Base-by-base conservation (phyloP, 2,329 filamentous ascomycete genomes). In the Plectosphaerella cucumerina region DNA sequence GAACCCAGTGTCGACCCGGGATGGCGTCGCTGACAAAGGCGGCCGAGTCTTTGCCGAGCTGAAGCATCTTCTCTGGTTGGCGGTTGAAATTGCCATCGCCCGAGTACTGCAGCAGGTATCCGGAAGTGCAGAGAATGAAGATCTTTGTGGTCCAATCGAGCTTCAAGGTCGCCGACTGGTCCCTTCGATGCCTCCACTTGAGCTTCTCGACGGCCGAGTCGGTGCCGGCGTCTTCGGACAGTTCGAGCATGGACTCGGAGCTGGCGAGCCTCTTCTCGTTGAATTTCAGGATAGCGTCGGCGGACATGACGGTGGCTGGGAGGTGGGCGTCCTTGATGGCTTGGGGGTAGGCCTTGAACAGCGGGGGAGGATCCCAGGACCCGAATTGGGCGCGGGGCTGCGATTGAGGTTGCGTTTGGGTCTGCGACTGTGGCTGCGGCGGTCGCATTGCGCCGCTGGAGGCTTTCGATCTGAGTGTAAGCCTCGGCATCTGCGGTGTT, bases 261-360 rank as follows among this genome's bases (percentile, higher is more conserved):
- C 70, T 53, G 57, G 69, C 75, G 49, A 68, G 71, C 53, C 76
- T 78, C 53, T 75, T 73, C 48, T 78, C 76, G 56, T 82, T 80
- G 45, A 81, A 70, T 53, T 86, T 81, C 47, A 90, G 65, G 44
- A 94, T 80, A 1, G 79, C 70, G 54, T 95, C 91, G 2, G 86
- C 80, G 1, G 87, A 82, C 11, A 87, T 69, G 2, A 78, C 81
- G 35, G 86, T 86, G 15, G 87, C 80, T 22, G 85, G 80, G 3
- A 96, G 73, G 15, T 80, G 83, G 11, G 82, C 84, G 65, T 94
- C 82, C 61, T 88, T 91, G 58, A 90, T 79, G 3, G 90, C 84
- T 67, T 96, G 91, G 0, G 89, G 87, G 64, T 91, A 96, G 12
- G 89, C 90, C 65, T 96, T 88, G 65, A 92, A 95, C 12, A 97